A percentile compares a stretch with the other conserved stretches of the same genome.
phyloP scores from a whole-genome alignment of 2,329 filamentous ascomycete species.

The Periglandula ipomoeae region DNA sequence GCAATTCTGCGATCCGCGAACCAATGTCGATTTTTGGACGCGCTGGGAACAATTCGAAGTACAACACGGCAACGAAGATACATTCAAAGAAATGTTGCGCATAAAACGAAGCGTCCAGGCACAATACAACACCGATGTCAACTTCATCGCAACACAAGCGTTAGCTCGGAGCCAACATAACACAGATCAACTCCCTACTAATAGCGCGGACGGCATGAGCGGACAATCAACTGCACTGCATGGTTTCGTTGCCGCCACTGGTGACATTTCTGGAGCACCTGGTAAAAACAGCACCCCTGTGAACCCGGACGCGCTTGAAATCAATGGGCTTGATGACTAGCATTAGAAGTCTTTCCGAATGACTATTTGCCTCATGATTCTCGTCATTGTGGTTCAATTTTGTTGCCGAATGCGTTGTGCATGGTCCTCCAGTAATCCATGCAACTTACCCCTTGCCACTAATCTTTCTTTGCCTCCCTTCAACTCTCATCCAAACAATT shows the following conservation, averaged over 20 bases:
- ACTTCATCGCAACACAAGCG: slow-evolving; percentile 94
- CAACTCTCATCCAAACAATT: background rate
- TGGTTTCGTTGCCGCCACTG: slow-evolving; percentile 85
- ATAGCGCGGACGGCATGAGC: slow-evolving; percentile 86
- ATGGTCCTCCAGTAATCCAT: background rate
- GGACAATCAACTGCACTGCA: slow-evolving; percentile 78
- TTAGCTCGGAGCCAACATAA: slow-evolving; percentile 72
- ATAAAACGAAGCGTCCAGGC: slow-evolving; percentile 97
- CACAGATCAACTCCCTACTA: slow-evolving; percentile 39
- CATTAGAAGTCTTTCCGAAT: background rate
- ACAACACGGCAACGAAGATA: slow-evolving; percentile 96
- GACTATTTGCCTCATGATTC: background rate
- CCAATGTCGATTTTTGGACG: slow-evolving; percentile 82
- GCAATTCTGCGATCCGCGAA: slow-evolving; percentile 93
- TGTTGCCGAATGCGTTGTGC: background rate
- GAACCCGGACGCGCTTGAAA: slow-evolving; percentile 81
- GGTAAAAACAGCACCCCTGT: slow-evolving; percentile 33
- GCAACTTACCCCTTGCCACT: too few species aligned
- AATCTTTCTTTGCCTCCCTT: too few species aligned
- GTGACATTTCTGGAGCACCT: slow-evolving; percentile 51
- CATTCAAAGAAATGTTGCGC: slow-evolving; percentile 97
- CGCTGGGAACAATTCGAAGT: slow-evolving; percentile 98
- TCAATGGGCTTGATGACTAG: slow-evolving; percentile 62
- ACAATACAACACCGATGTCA: slow-evolving; percentile 98
- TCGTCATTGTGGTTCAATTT: background rate